Evolutionary conservation across 2,329 filamentous ascomycete species (phyloP), one percentile per base, ranked within the genome.

Genomic region (Fusarium sp.): DNA sequence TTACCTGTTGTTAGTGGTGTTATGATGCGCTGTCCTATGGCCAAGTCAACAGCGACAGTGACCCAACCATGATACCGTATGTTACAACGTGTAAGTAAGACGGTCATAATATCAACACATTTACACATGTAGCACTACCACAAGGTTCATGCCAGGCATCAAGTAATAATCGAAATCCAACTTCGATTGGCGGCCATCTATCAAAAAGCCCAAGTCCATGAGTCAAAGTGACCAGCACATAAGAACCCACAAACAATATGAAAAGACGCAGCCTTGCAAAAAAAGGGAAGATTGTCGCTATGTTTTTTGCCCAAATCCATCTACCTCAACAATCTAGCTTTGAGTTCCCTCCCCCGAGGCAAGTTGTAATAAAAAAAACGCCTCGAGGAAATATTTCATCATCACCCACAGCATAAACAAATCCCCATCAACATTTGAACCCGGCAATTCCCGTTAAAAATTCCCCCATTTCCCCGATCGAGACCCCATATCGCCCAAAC

Each of bases 401-500:
- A 52, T 59, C 48, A 29, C 27, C 62, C 48, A 29, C 27, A 57
- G 50, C 54, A 56, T 68, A 61, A 65, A 59, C 67, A 66, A 41
- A 29, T 7, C 43, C 48, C 48, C 48, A 45, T 31, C 27, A 72
- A 72, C 31, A 59, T 37, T 64, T 64, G 71, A 70, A 65, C 61
- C 60, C 63, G 60, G 73, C 67, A 64, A 58, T 56, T 68, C 66
- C 70, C 57, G 50, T 66, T 66, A 29, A 50, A 39, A 39, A 41
- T 41, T 41, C 71, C 71, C 61, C 61, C 64, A 64, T 27, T 70
- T 70, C 65, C 57, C 29, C 24, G 33, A 60, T 65, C 58, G 52
- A 69, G 27, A 69, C 57, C 69, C 69, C 73, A 43, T 68, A 68
- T 75, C 77, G 73, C 77, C 74, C 39, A 73, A 76, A 79, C 77